Percentiles rank a stretch among this genome's conserved stretches.
Conservation (phyloP, 306 rosid genomes). For the Spatholobus suberectus region DNA sequence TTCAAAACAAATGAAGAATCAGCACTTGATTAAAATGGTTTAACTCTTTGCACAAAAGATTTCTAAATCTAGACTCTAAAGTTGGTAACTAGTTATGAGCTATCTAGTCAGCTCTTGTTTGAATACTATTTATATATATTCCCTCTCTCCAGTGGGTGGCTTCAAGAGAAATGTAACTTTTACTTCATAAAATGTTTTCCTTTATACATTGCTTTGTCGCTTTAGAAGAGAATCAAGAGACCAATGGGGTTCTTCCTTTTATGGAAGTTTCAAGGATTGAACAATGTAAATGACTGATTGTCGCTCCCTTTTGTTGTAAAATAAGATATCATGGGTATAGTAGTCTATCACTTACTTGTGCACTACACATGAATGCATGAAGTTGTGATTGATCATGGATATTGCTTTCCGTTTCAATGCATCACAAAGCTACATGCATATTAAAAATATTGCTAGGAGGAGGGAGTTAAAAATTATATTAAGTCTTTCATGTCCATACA, state of each 20-base stretch:
- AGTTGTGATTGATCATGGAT: conserved; percentile 27
- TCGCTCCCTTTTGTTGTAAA: conserved; percentile 31
- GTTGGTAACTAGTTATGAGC: not conserved
- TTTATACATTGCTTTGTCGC: not conserved
- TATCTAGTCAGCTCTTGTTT: not conserved
- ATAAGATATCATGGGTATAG: conserved; percentile 14
- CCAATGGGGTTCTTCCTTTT: conserved; percentile 30
- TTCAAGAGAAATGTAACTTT: conserved; percentile 24
- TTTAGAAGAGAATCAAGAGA: not conserved
- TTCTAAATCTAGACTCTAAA: not conserved
- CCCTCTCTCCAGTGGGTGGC: not conserved
- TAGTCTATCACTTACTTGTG: conserved; percentile 28
- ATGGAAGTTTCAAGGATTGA: conserved; percentile 45
- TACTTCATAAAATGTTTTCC: conserved; percentile 13
- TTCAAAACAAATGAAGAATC: not conserved
- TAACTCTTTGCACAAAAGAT: not conserved
- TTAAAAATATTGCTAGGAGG: not conserved
- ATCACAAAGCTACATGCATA: conserved; percentile 11
- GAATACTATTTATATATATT: not conserved
- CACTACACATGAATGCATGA: conserved; percentile 41
- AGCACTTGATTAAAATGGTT: conserved; percentile 9
- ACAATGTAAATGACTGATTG: not conserved
- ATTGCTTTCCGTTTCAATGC: conserved; percentile 31
- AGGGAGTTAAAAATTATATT: not conserved
- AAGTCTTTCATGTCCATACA: not conserved